These are phyloP conservation scores for Toxoplasma gondii DNA, from an alignment of 169 alveolate species.

Conservation along the genomic window DNA sequence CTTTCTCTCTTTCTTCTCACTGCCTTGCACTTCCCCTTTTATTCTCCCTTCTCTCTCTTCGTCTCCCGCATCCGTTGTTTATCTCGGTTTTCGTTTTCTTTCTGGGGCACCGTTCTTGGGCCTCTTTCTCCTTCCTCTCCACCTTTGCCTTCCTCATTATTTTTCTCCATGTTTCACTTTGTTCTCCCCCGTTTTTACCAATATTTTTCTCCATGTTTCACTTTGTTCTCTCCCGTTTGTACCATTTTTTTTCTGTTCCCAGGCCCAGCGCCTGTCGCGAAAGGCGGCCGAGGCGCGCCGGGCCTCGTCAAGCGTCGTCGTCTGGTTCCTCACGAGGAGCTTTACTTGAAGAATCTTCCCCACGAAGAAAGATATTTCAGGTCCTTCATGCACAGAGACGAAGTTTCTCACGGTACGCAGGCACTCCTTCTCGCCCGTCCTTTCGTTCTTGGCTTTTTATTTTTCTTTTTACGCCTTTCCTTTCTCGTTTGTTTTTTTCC, in stretches of 20 bases:
- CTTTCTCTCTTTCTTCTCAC: neutral
- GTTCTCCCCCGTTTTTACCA: neutral
- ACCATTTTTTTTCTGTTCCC: neutral
- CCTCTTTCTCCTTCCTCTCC: too few species aligned
- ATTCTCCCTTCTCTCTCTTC: neutral
- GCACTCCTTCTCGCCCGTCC: neutral
- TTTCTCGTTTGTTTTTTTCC: neutral
- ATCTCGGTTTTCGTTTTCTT: neutral
- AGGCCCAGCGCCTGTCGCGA: neutral
- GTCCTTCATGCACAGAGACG: constrained; percentile 91
- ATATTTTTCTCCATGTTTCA: neutral
- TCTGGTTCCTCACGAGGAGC: constrained; percentile 70
- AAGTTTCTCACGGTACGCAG: constrained; percentile 81
- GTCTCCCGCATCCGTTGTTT: too few species aligned
- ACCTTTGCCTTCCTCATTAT: too few species aligned
- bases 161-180: too few species aligned
- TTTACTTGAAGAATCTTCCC: constrained; percentile 85
- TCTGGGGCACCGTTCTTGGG: too few species aligned
- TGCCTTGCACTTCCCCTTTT: too few species aligned
- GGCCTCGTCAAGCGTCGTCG: neutral
- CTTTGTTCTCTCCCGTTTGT: neutral
- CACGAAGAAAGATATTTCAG: constrained; percentile 84
- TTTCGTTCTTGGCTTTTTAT: neutral
- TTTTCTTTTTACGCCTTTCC: too few species aligned
- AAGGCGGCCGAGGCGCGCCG: neutral